Evolutionary conservation across 164 flowering plant genomes (phyloP).

Genomic region (Dillenia suffruticosa): DNA sequence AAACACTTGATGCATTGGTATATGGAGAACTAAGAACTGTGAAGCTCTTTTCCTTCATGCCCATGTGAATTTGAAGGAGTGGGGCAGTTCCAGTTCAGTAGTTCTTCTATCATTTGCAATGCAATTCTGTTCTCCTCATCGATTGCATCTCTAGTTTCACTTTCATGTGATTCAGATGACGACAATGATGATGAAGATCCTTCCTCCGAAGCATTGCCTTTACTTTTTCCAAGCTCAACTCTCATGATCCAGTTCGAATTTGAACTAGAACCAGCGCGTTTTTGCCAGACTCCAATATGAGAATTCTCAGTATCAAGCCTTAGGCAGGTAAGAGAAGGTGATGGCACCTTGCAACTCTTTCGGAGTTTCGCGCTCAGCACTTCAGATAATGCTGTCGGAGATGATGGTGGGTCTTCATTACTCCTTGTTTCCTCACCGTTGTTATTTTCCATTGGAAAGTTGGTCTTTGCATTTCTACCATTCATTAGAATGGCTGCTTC

Average conservation of each 20-base stretch:
- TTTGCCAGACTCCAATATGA: slow-evolving; percentile 90
- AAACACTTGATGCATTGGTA: too few relatives aligned
- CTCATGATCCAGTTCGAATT: slow-evolving; percentile 77
- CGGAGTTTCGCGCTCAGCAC: slow-evolving; percentile 57
- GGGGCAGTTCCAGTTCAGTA: slow-evolving; percentile 35
- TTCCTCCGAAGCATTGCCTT: not conserved
- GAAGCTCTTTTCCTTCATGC: not conserved
- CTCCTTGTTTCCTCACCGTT: slow-evolving; percentile 2
- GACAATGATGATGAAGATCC: not conserved
- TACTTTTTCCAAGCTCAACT: slow-evolving; percentile 48
- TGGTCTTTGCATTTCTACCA: slow-evolving; percentile 79
- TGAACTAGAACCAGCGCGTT: slow-evolving; percentile 58
- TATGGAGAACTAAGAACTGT: too few relatives aligned
- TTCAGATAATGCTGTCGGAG: slow-evolving; percentile 33
- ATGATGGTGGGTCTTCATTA: slow-evolving; percentile 8
- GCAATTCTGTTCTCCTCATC: slow-evolving; percentile 53
- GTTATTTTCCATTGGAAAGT: slow-evolving; percentile 38
- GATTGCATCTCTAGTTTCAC: slow-evolving; percentile 8
- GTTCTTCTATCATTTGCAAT: slow-evolving; percentile 71
- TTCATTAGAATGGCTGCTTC: slow-evolving; percentile 70
- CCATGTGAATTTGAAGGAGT: slow-evolving; percentile 13
- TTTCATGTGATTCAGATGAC: not conserved
- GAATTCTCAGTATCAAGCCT: slow-evolving; percentile 76
- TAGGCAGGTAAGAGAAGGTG: slow-evolving; percentile 77
- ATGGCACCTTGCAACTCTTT: slow-evolving; percentile 52